Evolutionary conservation across 2,329 filamentous ascomycete genomes (phyloP).

Genomic region (Thielaviopsis ethacetica): DNA sequence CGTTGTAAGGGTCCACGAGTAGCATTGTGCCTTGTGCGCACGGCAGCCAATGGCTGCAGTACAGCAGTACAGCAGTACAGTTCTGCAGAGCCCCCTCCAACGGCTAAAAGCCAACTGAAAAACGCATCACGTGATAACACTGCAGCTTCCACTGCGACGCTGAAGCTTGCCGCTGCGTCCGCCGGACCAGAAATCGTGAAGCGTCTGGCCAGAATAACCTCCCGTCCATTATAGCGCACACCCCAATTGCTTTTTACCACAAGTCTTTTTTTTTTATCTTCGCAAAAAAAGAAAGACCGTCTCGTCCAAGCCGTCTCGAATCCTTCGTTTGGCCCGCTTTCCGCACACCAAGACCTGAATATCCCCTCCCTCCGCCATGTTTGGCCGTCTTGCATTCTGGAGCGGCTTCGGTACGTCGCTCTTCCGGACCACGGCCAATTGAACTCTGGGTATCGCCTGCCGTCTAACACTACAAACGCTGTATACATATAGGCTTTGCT

Average conservation of each 20-base stretch:
- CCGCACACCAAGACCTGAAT: neutral
- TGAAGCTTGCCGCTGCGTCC: neutral
- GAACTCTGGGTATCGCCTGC: neutral
- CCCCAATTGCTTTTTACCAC: neutral
- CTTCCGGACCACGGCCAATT: neutral
- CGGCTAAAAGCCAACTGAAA: neutral
- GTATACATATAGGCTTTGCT: constrained; percentile 52
- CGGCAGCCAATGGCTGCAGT: neutral
- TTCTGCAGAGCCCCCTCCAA: neutral
- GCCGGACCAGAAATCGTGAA: neutral
- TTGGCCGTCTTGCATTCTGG: constrained; percentile 62
- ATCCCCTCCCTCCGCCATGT: constrained; percentile 28
- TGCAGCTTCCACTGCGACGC: neutral
- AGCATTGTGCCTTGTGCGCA: neutral
- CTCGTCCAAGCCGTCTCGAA: neutral
- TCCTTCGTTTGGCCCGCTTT: neutral
- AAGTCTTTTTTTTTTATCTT: neutral
- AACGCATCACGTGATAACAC: neutral
- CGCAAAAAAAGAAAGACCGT: too few species aligned
- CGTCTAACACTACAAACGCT: neutral
- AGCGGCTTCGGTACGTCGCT: constrained; percentile 66
- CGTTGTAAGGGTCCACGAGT: neutral
- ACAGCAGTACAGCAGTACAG: too few species aligned
- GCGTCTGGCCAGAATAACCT: neutral
- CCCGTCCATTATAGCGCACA: neutral